phyloP scores from a whole-genome alignment of 1,284 basidiomycete genomes.

The Apiotrichum sp. region DNA sequence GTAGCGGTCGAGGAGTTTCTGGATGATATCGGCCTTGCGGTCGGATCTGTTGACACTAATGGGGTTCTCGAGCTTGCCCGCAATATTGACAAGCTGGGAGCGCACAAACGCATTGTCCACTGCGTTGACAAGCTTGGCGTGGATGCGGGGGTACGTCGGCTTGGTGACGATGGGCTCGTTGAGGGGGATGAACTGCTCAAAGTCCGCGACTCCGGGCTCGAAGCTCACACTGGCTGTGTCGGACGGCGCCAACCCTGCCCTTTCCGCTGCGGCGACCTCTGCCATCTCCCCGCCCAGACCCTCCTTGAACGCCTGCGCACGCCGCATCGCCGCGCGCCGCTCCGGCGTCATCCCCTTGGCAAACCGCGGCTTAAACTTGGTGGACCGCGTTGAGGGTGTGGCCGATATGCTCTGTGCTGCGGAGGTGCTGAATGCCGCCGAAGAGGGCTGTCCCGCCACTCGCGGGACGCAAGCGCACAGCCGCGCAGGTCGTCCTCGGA shows the following conservation, averaged over 20 bases:
- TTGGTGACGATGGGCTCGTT: not conserved
- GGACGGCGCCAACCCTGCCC: not conserved
- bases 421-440: not conserved
- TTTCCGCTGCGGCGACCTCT: not conserved
- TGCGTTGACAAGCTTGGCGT: not conserved
- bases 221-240: not conserved
- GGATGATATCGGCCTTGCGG: constrained; percentile 1
- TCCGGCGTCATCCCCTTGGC: not conserved
- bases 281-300: not conserved
- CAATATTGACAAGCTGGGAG: not conserved
- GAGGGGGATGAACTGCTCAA: not conserved
- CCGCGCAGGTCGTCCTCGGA: not conserved
- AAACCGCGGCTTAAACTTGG: not conserved
- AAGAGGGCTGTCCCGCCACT: too few species aligned
- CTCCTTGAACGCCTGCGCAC: not conserved
- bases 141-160: not conserved
- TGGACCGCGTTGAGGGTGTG: too few species aligned
- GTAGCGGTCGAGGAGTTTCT: constrained; percentile 14
- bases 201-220: not conserved
- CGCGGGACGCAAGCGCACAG: not conserved
- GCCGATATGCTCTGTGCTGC: not conserved
- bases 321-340: not conserved
- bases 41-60: not conserved
- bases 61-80: not conserved
- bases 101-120: not conserved